A percentile compares a stretch with the other conserved stretches of the same genome.
Evolutionary conservation across 345 rosid species (phyloP).

Genomic region (Lumnitzera littorea): DNA sequence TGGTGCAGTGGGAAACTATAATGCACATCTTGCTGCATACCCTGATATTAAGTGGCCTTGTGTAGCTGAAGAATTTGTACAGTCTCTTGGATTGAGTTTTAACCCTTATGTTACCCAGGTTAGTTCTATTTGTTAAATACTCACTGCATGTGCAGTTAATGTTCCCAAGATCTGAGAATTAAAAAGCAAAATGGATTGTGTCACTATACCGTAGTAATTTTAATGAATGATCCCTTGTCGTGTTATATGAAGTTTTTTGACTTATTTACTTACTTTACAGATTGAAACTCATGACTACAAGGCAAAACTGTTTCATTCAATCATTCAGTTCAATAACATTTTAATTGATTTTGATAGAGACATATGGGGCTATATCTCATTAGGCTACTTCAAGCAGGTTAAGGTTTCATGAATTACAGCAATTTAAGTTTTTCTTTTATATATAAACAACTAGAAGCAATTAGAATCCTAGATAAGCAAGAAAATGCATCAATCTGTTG

Average conservation of each 20-base stretch:
- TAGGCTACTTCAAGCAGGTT: constrained; percentile 86
- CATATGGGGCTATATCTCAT: constrained; percentile 85
- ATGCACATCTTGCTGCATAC: constrained; percentile 89
- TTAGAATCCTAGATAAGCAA: neutral
- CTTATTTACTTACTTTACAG: constrained; percentile 1
- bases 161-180: no score
- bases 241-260: neutral
- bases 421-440: neutral
- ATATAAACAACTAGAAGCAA: neutral
- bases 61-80: constrained; percentile 72
- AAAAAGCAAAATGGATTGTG: no score
- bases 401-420: constrained; percentile 1
- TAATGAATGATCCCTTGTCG: no score
- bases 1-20: constrained; percentile 96
- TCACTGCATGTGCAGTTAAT: neutral
- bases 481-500: neutral
- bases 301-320: constrained; percentile 14
- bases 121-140: neutral
- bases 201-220: no score
- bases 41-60: constrained; percentile 65
- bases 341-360: constrained; percentile 56
- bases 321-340: constrained; percentile 18
- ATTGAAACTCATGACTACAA: constrained; percentile 16
- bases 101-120: constrained; percentile 96
- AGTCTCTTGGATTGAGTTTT: constrained; percentile 73